These are phyloP conservation scores for Stygiomarasmius scandens DNA, from an alignment of 1,284 basidiomycete species.

Conservation along the genomic window DNA sequence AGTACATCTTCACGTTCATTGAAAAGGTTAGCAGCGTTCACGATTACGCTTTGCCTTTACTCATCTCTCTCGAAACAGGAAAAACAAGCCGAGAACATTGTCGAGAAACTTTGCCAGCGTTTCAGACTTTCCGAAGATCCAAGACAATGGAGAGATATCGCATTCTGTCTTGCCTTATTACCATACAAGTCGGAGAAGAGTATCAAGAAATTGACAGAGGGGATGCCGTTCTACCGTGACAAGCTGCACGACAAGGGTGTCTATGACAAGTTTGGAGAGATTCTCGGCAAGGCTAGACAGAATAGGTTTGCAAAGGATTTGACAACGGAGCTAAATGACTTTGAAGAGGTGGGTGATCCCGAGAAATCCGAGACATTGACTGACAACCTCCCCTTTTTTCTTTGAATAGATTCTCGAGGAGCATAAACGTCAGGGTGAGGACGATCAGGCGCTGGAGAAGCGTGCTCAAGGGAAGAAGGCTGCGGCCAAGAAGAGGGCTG, in stretches of 20 bases:
- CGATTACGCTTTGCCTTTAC: neutral
- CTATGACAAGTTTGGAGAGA: slow-evolving; percentile 86
- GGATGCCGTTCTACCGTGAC: slow-evolving; percentile 90
- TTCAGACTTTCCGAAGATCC: slow-evolving; percentile 89
- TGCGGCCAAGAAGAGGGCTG: slow-evolving; percentile 66
- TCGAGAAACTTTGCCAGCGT: slow-evolving; percentile 93
- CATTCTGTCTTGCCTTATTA: slow-evolving; percentile 91
- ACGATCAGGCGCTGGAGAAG: slow-evolving; percentile 88
- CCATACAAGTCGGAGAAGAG: slow-evolving; percentile 97
- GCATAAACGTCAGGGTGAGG: slow-evolving; percentile 82
- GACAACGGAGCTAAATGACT: slow-evolving; percentile 88
- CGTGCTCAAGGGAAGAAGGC: slow-evolving; percentile 82
- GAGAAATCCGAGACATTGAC: too few species aligned
- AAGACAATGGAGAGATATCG: slow-evolving; percentile 97
- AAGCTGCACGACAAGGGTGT: slow-evolving; percentile 91
- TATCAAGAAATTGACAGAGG: slow-evolving; percentile 95
- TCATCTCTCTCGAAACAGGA: slow-evolving; percentile 56
- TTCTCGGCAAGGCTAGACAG: slow-evolving; percentile 72
- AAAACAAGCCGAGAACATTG: slow-evolving; percentile 93
- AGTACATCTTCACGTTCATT: slow-evolving; percentile 95
- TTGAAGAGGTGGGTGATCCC: slow-evolving; percentile 76
- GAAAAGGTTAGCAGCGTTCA: slow-evolving; percentile 74
- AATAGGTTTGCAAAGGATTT: slow-evolving; percentile 89
- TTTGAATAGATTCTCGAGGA: slow-evolving; percentile 79
- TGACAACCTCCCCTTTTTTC: neutral